A percentile compares a stretch with the other conserved stretches of the same genome.
Conservation (phyloP, 805 yeast genomes). For the Debaryomyces hansenii region DNA sequence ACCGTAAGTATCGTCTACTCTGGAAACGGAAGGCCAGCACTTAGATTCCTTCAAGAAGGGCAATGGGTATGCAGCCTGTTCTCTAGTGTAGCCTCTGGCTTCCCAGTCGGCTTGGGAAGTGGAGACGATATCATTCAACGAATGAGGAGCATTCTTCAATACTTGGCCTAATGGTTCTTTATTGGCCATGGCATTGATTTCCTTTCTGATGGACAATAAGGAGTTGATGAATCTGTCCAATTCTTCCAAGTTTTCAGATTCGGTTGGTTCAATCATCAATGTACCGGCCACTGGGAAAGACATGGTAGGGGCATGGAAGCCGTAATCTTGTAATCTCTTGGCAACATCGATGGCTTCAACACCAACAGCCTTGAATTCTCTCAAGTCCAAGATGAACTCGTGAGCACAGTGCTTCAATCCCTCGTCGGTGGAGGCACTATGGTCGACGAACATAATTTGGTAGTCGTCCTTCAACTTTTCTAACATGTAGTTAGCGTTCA, state of each 20-base stretch:
- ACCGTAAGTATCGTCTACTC: constrained; percentile 94
- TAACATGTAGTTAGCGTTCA: constrained; percentile 97
- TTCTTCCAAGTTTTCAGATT: constrained; percentile 85
- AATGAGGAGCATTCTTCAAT: constrained; percentile 90
- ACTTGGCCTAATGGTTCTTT: constrained; percentile 68
- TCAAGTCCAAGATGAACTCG: constrained; percentile 89
- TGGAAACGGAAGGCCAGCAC: constrained; percentile 93
- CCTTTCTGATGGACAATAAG: constrained; percentile 76
- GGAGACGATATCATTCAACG: constrained; percentile 71
- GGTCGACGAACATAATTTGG: constrained; percentile 71
- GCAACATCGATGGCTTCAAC: constrained; percentile 96
- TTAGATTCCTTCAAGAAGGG: constrained; percentile 71
- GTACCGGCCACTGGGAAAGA: constrained; percentile 99
- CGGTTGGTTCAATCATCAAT: constrained; percentile 97
- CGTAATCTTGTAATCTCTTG: constrained; percentile 95
- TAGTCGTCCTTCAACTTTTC: constrained; percentile 67
- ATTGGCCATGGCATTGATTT: constrained; percentile 69
- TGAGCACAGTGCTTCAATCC: constrained; percentile 85
- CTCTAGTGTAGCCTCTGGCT: constrained; percentile 84
- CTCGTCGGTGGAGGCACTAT: constrained; percentile 36
- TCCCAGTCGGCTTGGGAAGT: constrained; percentile 71
- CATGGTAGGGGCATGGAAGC: constrained; percentile 98
- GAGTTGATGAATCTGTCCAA: constrained; percentile 89
- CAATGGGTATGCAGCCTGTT: constrained; percentile 90
- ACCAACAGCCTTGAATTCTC: constrained; percentile 77